A percentile compares a stretch with the other conserved stretches of the same genome.
These are phyloP conservation scores for Pythium rhizo-oryzae DNA, from an alignment of 352 stramenopile genomes.

Conservation along the genomic window DNA sequence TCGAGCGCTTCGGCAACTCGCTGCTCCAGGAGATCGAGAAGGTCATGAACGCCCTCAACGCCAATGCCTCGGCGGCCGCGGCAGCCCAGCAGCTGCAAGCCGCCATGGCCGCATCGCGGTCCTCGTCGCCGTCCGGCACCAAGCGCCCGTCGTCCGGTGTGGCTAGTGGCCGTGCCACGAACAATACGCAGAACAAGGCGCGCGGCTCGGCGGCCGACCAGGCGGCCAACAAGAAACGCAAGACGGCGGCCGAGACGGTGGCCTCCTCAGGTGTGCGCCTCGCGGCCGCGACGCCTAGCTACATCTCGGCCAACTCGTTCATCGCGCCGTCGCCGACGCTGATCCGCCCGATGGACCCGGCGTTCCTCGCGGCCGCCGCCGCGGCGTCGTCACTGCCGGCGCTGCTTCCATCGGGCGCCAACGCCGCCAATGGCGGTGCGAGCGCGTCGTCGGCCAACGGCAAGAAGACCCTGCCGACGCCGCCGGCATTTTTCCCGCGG, in stretches of 20 bases:
- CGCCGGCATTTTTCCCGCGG: slow-evolving; percentile 45
- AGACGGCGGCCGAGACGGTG: slow-evolving; percentile 10
- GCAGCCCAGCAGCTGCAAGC: slow-evolving; percentile 25
- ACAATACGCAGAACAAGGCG: neutral
- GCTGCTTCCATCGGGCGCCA: slow-evolving; percentile 43
- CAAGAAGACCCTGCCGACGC: slow-evolving; percentile 2
- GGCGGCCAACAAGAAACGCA: slow-evolving; percentile 30
- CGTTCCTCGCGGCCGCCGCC: slow-evolving; percentile 15
- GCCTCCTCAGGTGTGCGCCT: slow-evolving; percentile 3
- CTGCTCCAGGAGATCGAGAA: slow-evolving; percentile 58
- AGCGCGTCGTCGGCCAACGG: neutral
- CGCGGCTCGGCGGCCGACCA: too few relatives aligned
- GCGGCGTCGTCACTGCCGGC: slow-evolving; percentile 42
- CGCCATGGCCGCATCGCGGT: neutral
- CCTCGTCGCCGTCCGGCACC: slow-evolving; percentile 1
- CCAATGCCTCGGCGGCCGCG: slow-evolving; percentile 16
- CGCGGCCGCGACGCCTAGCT: neutral
- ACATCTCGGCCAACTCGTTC: slow-evolving; percentile 25
- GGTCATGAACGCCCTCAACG: slow-evolving; percentile 33
- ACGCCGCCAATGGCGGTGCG: too few relatives aligned
- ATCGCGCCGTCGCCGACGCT: slow-evolving; percentile 45
- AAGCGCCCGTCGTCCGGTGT: slow-evolving; percentile 20
- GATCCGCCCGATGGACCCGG: slow-evolving; percentile 33
- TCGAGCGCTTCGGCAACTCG: slow-evolving; percentile 64
- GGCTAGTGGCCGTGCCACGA: neutral